Percentiles rank a stretch among this genome's conserved stretches.
phyloP scores from a whole-genome alignment of 148 eudicot species.

The Spergularia bocconei region DNA sequence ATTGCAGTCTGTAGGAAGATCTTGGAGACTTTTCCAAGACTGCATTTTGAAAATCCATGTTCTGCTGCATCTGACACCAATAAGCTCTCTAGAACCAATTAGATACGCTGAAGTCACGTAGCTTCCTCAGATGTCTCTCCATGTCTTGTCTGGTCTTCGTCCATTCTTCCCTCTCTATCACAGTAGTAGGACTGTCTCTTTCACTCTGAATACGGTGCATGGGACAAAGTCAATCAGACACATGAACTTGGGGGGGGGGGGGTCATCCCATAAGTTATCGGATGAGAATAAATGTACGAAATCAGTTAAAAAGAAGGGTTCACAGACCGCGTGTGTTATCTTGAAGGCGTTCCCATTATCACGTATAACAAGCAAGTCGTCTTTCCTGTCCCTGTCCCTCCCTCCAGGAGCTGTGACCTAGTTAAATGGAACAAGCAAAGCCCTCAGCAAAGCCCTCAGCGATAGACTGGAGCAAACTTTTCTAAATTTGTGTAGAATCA shows the following conservation, averaged over 20 bases:
- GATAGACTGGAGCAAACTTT: background rate
- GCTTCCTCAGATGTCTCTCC: conserved; percentile 88
- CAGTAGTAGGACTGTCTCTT: conserved; percentile 77
- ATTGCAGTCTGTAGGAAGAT: background rate
- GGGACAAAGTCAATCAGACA: conserved; percentile 12
- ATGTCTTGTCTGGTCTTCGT: conserved; percentile 62
- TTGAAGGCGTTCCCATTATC: conserved; percentile 84
- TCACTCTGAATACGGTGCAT: conserved; percentile 47
- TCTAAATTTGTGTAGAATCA: background rate
- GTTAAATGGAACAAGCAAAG: conserved; percentile 12
- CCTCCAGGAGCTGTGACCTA: conserved; percentile 93
- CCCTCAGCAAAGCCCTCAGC: conserved; percentile 3
- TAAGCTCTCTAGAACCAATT: conserved; percentile 67
- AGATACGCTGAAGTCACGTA: conserved; percentile 80
- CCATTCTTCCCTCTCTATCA: conserved; percentile 92
- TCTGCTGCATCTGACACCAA: background rate
- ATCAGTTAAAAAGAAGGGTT: background rate
- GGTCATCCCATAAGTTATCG: background rate
- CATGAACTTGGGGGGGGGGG: background rate
- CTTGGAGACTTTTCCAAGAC: background rate
- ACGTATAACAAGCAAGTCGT: conserved; percentile 80
- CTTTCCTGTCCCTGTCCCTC: conserved; percentile 67
- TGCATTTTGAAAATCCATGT: background rate
- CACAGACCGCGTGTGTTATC: conserved; percentile 58
- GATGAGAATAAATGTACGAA: background rate